Conservation (phyloP, 1,284 basidiomycete genomes). For the Phellopilus nigrolimitatus region DNA sequence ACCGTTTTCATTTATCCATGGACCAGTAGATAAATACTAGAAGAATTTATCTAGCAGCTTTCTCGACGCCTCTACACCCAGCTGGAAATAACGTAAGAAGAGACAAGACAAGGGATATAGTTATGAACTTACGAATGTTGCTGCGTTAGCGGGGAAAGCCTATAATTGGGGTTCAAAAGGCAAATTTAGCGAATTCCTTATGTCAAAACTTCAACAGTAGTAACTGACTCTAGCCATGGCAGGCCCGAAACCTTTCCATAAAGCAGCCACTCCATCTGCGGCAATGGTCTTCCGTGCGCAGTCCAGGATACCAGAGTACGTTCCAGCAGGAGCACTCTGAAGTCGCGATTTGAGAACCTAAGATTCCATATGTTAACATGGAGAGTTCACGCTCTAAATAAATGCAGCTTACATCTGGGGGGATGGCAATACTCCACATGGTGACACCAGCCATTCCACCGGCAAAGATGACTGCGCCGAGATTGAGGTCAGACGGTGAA, state of each 20-base stretch:
- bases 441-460: constrained; percentile 95
- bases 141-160: constrained; percentile 93
- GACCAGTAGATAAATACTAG: too few relatives aligned
- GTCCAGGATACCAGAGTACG: constrained; percentile 92
- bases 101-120: constrained; percentile 12
- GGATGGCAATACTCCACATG: constrained; percentile 96
- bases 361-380: constrained; percentile 19
- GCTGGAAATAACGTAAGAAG: constrained; percentile 37
- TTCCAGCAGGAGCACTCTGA: constrained; percentile 95
- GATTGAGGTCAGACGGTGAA: constrained; percentile 76
- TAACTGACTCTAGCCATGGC: constrained; percentile 85
- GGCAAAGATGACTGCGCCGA: constrained; percentile 86
- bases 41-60: constrained; percentile 66
- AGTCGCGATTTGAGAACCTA: constrained; percentile 95
- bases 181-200: background rate
- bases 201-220: background rate
- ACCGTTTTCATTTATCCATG: too few relatives aligned
- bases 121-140: constrained; percentile 79
- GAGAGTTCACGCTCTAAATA: too few relatives aligned
- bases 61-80: constrained; percentile 79
- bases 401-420: constrained; percentile 73
- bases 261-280: constrained; percentile 81
- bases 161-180: constrained; percentile 28
- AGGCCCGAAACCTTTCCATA: constrained; percentile 98
- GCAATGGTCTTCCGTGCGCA: constrained; percentile 91